These are phyloP conservation scores for Rubroshorea leprosula DNA, from an alignment of 345 rosid genomes.

Conservation along the genomic window DNA sequence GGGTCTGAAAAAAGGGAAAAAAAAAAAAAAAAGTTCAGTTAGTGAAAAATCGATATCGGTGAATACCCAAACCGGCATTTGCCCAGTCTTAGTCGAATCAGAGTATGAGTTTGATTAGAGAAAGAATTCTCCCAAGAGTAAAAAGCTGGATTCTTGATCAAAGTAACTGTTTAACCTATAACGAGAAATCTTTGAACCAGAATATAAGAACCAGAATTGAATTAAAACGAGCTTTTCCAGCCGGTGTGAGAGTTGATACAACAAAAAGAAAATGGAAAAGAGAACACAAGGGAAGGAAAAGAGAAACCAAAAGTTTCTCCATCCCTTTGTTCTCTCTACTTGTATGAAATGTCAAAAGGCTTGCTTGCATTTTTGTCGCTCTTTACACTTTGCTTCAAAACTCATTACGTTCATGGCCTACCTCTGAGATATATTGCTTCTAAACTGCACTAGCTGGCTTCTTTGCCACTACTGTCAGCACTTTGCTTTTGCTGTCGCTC, in stretches of 20 bases:
- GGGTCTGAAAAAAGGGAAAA: too few relatives aligned
- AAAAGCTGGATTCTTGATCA: too few relatives aligned
- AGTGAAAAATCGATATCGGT: too few relatives aligned
- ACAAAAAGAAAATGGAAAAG: background rate
- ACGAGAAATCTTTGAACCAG: too few relatives aligned
- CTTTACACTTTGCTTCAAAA: conserved; percentile 52
- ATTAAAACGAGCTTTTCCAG: background rate
- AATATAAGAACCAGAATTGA: too few relatives aligned
- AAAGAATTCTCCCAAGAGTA: too few relatives aligned
- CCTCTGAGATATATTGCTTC: conserved; percentile 9
- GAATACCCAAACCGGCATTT: too few relatives aligned
- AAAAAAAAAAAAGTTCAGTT: too few relatives aligned
- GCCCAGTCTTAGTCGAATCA: too few relatives aligned
- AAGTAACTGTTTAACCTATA: too few relatives aligned
- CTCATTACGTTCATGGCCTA: conserved; percentile 39
- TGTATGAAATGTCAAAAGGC: conserved; percentile 23
- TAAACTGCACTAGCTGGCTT: conserved; percentile 29
- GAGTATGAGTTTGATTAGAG: too few relatives aligned
- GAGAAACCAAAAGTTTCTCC: conserved; percentile 23
- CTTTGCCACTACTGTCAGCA: conserved; percentile 17
- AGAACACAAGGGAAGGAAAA: conserved; percentile 14
- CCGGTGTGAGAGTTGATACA: background rate
- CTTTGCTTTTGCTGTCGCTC: conserved; percentile 23
- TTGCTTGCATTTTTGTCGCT: conserved; percentile 31
- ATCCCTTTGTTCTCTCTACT: conserved; percentile 14